phyloP scores from a whole-genome alignment of 1,139 yeast genomes.

The Komagataea norvegica region DNA sequence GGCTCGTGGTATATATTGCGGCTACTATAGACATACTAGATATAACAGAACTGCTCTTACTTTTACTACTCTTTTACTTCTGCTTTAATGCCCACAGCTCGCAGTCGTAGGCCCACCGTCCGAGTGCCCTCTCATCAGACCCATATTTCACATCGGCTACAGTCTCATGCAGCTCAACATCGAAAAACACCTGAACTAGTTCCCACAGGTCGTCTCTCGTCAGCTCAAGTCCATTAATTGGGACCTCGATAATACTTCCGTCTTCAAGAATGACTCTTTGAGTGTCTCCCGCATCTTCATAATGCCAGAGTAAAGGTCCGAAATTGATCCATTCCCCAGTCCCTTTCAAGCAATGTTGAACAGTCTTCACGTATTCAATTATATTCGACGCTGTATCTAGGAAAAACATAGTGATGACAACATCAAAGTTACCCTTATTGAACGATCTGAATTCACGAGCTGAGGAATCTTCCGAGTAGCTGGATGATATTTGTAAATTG shows the following conservation, averaged over 20 bases:
- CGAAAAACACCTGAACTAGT: constrained; percentile 44
- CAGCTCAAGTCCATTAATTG: constrained; percentile 58
- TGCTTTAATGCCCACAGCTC: constrained; percentile 61
- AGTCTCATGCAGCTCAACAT: constrained; percentile 37
- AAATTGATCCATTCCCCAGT: constrained; percentile 72
- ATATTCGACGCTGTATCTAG: constrained; percentile 76
- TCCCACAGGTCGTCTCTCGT: constrained; percentile 53
- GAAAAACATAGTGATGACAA: constrained; percentile 68
- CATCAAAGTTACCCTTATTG: constrained; percentile 42
- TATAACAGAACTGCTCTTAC: no score
- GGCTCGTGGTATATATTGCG: no score
- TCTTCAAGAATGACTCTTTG: constrained; percentile 24
- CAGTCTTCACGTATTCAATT: constrained; percentile 60
- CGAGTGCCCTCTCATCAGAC: constrained; percentile 48
- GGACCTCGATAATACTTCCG: constrained; percentile 23
- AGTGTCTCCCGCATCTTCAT: constrained; percentile 48
- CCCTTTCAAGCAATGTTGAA: constrained; percentile 45
- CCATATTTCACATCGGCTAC: constrained; percentile 46
- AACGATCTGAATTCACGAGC: constrained; percentile 40
- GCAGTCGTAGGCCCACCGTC: constrained; percentile 57
- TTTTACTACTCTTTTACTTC: no score
- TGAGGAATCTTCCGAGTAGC: constrained; percentile 35
- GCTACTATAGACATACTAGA: no score
- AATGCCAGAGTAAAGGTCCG: constrained; percentile 88
- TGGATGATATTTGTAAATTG: constrained; percentile 33